Percentiles rank a stretch among this genome's conserved stretches.
phyloP scores from a whole-genome alignment of 768 basidiomycete genomes.

The Termitomyces sp. region DNA sequence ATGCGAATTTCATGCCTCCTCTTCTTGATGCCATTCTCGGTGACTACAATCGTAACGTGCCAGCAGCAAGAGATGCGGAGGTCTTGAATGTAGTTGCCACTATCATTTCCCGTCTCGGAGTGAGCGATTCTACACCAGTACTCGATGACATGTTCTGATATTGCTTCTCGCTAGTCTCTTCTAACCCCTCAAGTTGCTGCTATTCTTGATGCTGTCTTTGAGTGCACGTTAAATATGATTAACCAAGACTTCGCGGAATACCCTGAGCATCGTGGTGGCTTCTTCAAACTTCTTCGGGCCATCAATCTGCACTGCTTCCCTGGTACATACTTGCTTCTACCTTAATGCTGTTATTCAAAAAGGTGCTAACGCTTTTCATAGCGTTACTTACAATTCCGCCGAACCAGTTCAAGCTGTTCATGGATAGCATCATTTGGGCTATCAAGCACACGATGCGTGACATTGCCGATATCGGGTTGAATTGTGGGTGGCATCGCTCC shows the following conservation, averaged over 20 bases:
- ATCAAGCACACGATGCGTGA: constrained; percentile 99
- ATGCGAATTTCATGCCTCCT: constrained; percentile 88
- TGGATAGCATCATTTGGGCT: constrained; percentile 99
- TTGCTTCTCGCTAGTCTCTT: constrained; percentile 46
- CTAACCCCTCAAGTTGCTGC: constrained; percentile 93
- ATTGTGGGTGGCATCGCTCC: constrained; percentile 40
- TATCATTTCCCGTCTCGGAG: constrained; percentile 83
- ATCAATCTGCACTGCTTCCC: constrained; percentile 96
- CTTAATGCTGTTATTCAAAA: background rate
- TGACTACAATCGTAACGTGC: constrained; percentile 93
- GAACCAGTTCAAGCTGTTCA: constrained; percentile 92
- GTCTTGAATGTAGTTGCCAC: constrained; percentile 97
- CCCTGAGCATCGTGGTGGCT: constrained; percentile 95
- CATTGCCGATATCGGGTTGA: constrained; percentile 88
- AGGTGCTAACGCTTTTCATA: constrained; percentile 21
- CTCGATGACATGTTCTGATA: constrained; percentile 6
- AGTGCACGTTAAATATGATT: constrained; percentile 96
- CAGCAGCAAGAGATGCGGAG: constrained; percentile 91
- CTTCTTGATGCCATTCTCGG: constrained; percentile 96
- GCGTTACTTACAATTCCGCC: constrained; percentile 87
- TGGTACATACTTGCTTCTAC: constrained; percentile 38
- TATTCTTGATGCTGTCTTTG: constrained; percentile 94
- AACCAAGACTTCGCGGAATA: constrained; percentile 99
- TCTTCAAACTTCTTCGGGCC: constrained; percentile 91
- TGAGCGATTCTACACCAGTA: constrained; percentile 33